A percentile compares a stretch with the other conserved stretches of the same genome.
Conservation (phyloP, 2,329 filamentous ascomycete species). For the Xylariaceae sp. region DNA sequence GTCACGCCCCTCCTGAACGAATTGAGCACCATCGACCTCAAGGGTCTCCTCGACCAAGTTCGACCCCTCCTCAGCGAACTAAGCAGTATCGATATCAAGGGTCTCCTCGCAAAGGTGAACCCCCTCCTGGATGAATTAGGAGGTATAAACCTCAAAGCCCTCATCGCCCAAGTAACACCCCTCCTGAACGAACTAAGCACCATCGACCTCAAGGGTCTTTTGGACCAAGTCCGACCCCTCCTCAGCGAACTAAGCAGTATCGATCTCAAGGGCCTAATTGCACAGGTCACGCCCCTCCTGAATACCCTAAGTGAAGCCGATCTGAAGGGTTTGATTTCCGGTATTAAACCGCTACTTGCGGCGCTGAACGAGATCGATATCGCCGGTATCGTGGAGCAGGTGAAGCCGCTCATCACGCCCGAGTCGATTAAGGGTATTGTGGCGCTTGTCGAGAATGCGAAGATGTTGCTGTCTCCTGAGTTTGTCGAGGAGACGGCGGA, state of each 20-base stretch:
- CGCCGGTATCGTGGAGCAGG: slow-evolving; percentile 32
- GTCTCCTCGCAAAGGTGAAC: slow-evolving; percentile 28
- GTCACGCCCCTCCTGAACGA: slow-evolving; percentile 32
- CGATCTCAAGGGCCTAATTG: slow-evolving; percentile 33
- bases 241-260: slow-evolving; percentile 21
- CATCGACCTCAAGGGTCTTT: slow-evolving; percentile 14
- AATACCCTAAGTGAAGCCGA: slow-evolving; percentile 27
- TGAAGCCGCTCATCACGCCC: slow-evolving; percentile 39
- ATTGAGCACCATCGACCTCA: slow-evolving; percentile 8
- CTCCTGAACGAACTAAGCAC: slow-evolving; percentile 25
- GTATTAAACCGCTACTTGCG: slow-evolving; percentile 14
- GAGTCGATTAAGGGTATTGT: slow-evolving; percentile 35
- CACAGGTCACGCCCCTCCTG: slow-evolving; percentile 35
- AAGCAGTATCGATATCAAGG: slow-evolving; percentile 32
- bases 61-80: slow-evolving; percentile 29
- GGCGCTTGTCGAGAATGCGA: slow-evolving; percentile 36
- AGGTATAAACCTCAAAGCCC: slow-evolving; percentile 32
- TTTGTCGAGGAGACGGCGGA: slow-evolving; percentile 41
- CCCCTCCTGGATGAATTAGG: slow-evolving; percentile 17
- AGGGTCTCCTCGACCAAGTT: slow-evolving; percentile 10
- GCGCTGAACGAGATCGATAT: slow-evolving; percentile 38
- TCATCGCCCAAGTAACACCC: slow-evolving; percentile 32
- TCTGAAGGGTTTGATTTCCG: neutral
- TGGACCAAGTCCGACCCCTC: neutral
- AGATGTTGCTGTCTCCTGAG: slow-evolving; percentile 34